Conservation (phyloP, 1,284 basidiomycete genomes). For the Ganoderma sinense region DNA sequence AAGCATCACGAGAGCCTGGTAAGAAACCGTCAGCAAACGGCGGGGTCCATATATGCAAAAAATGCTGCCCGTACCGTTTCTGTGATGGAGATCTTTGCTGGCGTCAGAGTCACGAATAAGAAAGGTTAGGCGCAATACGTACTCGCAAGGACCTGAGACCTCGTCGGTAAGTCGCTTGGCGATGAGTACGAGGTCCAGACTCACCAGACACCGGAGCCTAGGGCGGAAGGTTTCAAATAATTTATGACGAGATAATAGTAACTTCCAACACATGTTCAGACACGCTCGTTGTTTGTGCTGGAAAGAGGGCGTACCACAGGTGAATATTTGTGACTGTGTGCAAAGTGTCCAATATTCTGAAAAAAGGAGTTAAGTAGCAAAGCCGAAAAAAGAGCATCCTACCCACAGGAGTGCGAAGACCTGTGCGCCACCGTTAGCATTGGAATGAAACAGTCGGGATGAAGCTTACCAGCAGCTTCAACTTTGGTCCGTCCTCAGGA, state of each 20-base stretch:
- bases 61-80: neutral
- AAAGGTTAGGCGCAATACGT: neutral
- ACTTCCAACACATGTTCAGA: neutral
- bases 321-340: constrained; percentile 6
- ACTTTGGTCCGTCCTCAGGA: neutral
- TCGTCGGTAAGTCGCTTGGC: neutral
- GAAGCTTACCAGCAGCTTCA: neutral
- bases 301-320: neutral
- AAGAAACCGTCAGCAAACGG: neutral
- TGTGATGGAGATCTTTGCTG: constrained; percentile 2
- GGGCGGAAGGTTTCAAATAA: neutral
- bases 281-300: no score
- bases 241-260: constrained; percentile 10
- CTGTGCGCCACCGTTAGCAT: neutral
- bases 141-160: constrained; percentile 5
- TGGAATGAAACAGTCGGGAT: neutral
- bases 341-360: constrained; percentile 5
- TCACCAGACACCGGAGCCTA: neutral
- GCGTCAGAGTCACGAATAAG: neutral
- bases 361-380: no score
- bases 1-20: constrained; percentile 3
- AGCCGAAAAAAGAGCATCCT: neutral
- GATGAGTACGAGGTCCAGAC: neutral
- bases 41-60: neutral
- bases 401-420: neutral